Percentiles rank a stretch among this genome's conserved stretches.
Evolutionary conservation across 306 rosid genomes (phyloP).

Genomic region (Quercus dentata): DNA sequence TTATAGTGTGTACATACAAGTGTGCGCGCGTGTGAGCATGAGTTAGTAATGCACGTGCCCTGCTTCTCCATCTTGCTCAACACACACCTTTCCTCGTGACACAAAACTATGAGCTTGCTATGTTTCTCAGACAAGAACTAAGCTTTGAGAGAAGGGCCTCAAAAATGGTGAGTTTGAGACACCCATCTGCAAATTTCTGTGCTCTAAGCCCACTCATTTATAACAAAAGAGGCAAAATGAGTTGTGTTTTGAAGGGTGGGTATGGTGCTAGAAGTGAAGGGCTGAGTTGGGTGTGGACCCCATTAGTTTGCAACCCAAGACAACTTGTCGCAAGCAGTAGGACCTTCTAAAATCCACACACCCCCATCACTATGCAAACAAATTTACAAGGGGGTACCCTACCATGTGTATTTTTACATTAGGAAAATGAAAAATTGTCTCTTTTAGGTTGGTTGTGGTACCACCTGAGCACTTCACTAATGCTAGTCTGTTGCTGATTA

Average conservation of each 20-base stretch:
- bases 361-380: slow-evolving; percentile 11
- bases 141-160: slow-evolving; percentile 10
- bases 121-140: neutral
- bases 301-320: slow-evolving; percentile 43
- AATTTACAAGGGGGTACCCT: slow-evolving; percentile 35
- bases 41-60: slow-evolving; percentile 99
- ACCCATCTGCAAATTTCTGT: slow-evolving; percentile 32
- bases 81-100: slow-evolving; percentile 50
- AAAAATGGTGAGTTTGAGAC: slow-evolving; percentile 31
- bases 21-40: slow-evolving; percentile 15
- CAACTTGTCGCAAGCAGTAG: slow-evolving; percentile 46
- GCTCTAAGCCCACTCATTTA: slow-evolving; percentile 39
- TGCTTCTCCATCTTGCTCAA: slow-evolving; percentile 99
- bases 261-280: slow-evolving; percentile 30
- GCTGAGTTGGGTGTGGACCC: slow-evolving; percentile 60
- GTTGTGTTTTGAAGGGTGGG: slow-evolving; percentile 37
- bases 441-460: slow-evolving; percentile 7
- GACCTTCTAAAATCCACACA: slow-evolving; percentile 30
- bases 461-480: slow-evolving; percentile 12
- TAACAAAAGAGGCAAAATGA: slow-evolving; percentile 44
- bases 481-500: too few relatives aligned
- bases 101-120: neutral
- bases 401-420: neutral
- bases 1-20: neutral
- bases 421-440: slow-evolving; percentile 15